Evolutionary conservation across 257 asterid genomes (phyloP), one percentile per base, ranked within the genome.

Genomic region (Nicotiana undulata): DNA sequence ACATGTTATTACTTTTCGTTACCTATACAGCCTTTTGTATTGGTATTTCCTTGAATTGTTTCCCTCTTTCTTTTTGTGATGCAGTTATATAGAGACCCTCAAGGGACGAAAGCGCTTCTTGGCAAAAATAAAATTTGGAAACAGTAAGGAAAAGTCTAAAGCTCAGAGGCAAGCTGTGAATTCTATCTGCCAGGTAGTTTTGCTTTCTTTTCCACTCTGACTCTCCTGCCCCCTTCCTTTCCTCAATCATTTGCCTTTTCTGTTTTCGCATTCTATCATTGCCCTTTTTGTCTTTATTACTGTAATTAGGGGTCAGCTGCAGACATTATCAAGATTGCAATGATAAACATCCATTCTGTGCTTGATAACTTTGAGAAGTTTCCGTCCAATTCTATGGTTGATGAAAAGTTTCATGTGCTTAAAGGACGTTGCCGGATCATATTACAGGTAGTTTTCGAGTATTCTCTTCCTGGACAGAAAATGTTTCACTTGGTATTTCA

Each of bases 91-190:
- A 82, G 89, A 88, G 91, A 92, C 99, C 74, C 92, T 93, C 51
- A 93, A 86, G 86, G 97, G 97, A 37, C 89, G 99, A 72, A 95
- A 95, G 84, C 98, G 98, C 44, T 95, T 89, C 87, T 89, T 95
- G 89, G 88, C 93, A 83, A 95, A 95, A 85, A 95, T 95, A 76
- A 95, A 92, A 85, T 85, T 85, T 63, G 99, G 99, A 74, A 90
- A 89, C 86, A 89, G 88, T 79, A 90, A 91, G 82, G 99, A 93
- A 86, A 91, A 91, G 85, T 92, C 94, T 79, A 93, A 91, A 89
- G 99, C 99, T 82, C 94, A 93, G 88, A 92, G 99, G 82, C 99
- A 95, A 86, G 97, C 99, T 82, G 97, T 95, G 88, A 95, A 95
- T 89, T 93, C 99, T 75, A 93, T 95, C 68, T 95, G 99, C 80